These are phyloP conservation scores for Cutaneotrichosporon sp. DNA, from an alignment of 1,284 basidiomycete genomes.

Conservation along the genomic window DNA sequence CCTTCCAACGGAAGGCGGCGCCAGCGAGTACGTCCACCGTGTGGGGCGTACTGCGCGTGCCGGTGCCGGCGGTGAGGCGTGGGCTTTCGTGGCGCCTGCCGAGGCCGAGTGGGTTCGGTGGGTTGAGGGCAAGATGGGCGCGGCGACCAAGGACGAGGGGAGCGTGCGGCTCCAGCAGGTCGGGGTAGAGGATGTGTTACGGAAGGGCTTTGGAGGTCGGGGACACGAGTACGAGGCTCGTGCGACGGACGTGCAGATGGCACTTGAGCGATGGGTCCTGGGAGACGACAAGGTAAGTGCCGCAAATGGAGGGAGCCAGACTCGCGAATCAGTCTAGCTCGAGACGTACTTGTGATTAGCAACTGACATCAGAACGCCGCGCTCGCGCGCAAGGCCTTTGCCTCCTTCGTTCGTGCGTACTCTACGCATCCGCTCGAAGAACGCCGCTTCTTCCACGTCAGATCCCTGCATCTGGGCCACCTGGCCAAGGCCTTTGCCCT, in stretches of 20 bases:
- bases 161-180: slow-evolving; percentile 61
- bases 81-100: slow-evolving; percentile 81
- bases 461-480: slow-evolving; percentile 91
- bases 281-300: slow-evolving; percentile 65
- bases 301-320: no score
- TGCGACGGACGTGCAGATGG: slow-evolving; percentile 93
- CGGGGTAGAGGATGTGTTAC: slow-evolving; percentile 68
- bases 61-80: slow-evolving; percentile 81
- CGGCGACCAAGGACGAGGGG: slow-evolving; percentile 43
- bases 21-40: slow-evolving; percentile 94
- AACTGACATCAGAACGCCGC: slow-evolving; percentile 63
- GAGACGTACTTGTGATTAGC: background rate
- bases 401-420: slow-evolving; percentile 92
- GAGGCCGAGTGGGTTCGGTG: slow-evolving; percentile 86
- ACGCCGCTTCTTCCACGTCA: slow-evolving; percentile 93
- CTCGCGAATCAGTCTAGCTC: background rate
- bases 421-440: slow-evolving; percentile 94
- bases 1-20: slow-evolving; percentile 93
- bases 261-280: slow-evolving; percentile 93
- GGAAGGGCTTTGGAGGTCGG: slow-evolving; percentile 80
- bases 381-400: slow-evolving; percentile 80
- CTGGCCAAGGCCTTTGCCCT: slow-evolving; percentile 94
- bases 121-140: slow-evolving; percentile 74
- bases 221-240: slow-evolving; percentile 77
- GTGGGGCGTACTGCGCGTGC: slow-evolving; percentile 96